Evolutionary conservation across 2,329 filamentous ascomycete genomes (phyloP).

Genomic region (Aspergillus fischeri): DNA sequence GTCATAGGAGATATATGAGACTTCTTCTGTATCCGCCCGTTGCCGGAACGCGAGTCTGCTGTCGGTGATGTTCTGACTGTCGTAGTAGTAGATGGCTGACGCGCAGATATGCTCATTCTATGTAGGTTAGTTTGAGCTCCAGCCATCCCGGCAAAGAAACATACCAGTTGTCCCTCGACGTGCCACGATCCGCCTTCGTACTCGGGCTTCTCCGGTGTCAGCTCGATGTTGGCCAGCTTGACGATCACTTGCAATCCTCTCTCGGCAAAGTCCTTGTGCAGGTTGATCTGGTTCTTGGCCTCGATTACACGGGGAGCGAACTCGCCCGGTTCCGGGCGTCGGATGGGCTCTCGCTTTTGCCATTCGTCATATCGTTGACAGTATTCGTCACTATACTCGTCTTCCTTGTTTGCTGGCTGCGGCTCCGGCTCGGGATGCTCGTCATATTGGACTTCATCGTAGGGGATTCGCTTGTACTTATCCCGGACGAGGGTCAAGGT

Average conservation of each 20-base stretch:
- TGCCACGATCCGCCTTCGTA: constrained; percentile 46
- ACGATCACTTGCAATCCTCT: constrained; percentile 49
- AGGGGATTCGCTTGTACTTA: constrained; percentile 8
- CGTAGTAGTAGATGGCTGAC: constrained; percentile 63
- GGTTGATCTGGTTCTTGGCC: constrained; percentile 5
- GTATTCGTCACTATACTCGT: background rate
- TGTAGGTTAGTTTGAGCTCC: background rate
- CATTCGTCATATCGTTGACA: background rate
- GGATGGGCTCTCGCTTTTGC: background rate
- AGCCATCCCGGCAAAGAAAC: background rate
- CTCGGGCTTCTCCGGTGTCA: constrained; percentile 54
- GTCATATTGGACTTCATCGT: constrained; percentile 6
- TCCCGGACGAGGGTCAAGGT: constrained; percentile 9
- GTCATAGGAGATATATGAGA: background rate
- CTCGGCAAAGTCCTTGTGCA: constrained; percentile 27
- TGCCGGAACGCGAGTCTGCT: constrained; percentile 51
- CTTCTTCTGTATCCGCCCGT: background rate
- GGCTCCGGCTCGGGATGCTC: constrained; percentile 3
- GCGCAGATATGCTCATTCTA: constrained; percentile 61
- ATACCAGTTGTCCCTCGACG: constrained; percentile 43
- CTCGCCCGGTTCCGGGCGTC: constrained; percentile 14
- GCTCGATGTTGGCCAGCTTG: constrained; percentile 59
- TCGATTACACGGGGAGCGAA: background rate
- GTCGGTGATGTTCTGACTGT: constrained; percentile 58
- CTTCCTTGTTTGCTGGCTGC: background rate